Evolutionary conservation across 345 rosid species (phyloP), one percentile per base, ranked within the genome.

Genomic region (Camelina sativa): DNA sequence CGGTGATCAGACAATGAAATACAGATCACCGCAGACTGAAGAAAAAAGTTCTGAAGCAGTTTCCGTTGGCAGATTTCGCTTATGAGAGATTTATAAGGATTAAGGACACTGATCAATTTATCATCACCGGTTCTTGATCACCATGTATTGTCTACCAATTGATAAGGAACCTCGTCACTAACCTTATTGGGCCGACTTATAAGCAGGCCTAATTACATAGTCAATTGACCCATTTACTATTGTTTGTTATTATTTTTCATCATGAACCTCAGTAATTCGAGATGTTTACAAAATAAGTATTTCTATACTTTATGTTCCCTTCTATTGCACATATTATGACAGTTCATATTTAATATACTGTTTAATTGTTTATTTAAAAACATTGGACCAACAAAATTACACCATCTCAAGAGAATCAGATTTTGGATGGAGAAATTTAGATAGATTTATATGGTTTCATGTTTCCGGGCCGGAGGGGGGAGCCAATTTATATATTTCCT

Each of bases 171-270:
- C 25, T 37, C n/a, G 40, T 12, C 40, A 56, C 5, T 56, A 13
- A 7, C 3, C 0, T 9, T 6, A 9, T 11, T 40, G 66, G 50
- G 19, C 50, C 11, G 0, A 62, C 5, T 32, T 47, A 4, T 9
- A 35, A 20, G 4, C 32, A 23, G 37, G 37, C 37, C 8, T 50
- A 17, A 50, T 22, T 15, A 16, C 32, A 34, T 12, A 8, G 16
- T 23, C 62, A 40, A 20, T 32, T 46, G 34, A n/a, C 65, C 65
- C 64, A 69, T 15, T 55, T 25, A 62, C 37, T 22, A 7, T 46
- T 46, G 15, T 44, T 8, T 41, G 12, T 12, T 12, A 17, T 41
- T 1, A 11, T 41, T 41, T 40, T 0, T 40, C 3, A 1, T 37
- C 40, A 37, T 37, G 3, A 37, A 37, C 40, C 40, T 32, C 17